Base-by-base conservation (phyloP, 495 filamentous ascomycete genomes). In the Penicillium lagena region DNA sequence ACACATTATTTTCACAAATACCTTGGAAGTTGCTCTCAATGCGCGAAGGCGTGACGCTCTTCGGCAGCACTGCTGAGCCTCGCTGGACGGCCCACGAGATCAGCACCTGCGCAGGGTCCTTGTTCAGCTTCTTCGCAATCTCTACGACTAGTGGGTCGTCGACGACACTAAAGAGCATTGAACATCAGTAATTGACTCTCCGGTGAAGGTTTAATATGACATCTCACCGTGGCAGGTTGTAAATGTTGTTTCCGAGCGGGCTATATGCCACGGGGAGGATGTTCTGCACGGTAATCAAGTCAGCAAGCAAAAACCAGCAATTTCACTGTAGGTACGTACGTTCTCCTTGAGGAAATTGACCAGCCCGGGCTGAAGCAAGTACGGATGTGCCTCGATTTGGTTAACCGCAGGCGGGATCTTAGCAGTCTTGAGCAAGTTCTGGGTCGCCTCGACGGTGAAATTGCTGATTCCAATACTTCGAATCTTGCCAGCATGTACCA, bases 301-400 rank as follows among this genome's bases (percentile, higher is more conserved):
- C 35, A 1, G 11, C 1, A 33, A 27, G 29, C 22, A 22, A 22
- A 22, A 22, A 4, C 22, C 22, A 22, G 4, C 22, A 6, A 22
- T 22, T 22, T 22, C 11, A 11, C n/a, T 22, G 11, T 2, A 17
- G 40, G 1, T 10, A 11, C 42, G 27, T 42, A 61, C 61, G 22
- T 59, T 63, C 6, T 64, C 58, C 31, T 64, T 59, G 40, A 59
- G 41, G 36, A 49, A 68, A 13, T 48, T 22, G 12, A 87, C 37
- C 13, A 94, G 71, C 10, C 63, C 62, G 1, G 66, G 62, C 57
- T 85, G 87, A 55, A 90, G 86, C 27, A 95, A 71, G 60, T 93
- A 94, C 0, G 87, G 83, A 58, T 93, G 85, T 50, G 80, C 89
- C 61, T 95, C 88, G 52, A 94, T 86, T 68, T 94, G 87, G 68